Percentiles rank a stretch among this genome's conserved stretches.
phyloP scores from a whole-genome alignment of 2,329 filamentous ascomycete genomes.

The Teratosphaeria viscida region DNA sequence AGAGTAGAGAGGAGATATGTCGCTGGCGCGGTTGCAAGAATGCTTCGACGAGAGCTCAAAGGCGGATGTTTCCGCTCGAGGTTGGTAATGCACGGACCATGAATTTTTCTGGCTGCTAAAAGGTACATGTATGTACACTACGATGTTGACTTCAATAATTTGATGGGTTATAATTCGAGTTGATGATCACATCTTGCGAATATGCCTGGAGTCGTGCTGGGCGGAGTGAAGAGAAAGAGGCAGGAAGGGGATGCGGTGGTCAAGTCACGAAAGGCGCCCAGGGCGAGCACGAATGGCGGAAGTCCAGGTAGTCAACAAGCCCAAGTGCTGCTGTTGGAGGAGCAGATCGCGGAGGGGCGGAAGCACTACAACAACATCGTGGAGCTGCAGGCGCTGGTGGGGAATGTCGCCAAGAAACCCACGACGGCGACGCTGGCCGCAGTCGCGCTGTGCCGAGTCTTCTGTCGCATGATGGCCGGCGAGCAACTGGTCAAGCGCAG shows the following conservation, averaged over 20 bases:
- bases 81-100: neutral
- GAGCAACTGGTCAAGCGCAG: constrained; percentile 59
- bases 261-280: constrained; percentile 28
- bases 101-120: neutral
- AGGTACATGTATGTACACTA: neutral
- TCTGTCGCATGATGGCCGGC: constrained; percentile 66
- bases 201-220: constrained; percentile 27
- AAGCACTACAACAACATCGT: constrained; percentile 89
- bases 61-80: neutral
- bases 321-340: constrained; percentile 65
- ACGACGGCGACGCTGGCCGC: constrained; percentile 45
- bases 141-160: neutral
- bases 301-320: constrained; percentile 41
- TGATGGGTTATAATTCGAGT: no score
- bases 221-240: constrained; percentile 35
- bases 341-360: constrained; percentile 71
- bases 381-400: constrained; percentile 49
- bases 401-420: constrained; percentile 47
- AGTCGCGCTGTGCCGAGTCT: constrained; percentile 76
- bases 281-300: constrained; percentile 19
- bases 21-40: neutral
- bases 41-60: neutral
- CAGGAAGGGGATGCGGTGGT: constrained; percentile 17
- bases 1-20: neutral
- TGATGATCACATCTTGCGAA: neutral